These are phyloP conservation scores for Leucocoprinus birnbaumii DNA, from an alignment of 768 basidiomycete genomes.

Conservation along the genomic window DNA sequence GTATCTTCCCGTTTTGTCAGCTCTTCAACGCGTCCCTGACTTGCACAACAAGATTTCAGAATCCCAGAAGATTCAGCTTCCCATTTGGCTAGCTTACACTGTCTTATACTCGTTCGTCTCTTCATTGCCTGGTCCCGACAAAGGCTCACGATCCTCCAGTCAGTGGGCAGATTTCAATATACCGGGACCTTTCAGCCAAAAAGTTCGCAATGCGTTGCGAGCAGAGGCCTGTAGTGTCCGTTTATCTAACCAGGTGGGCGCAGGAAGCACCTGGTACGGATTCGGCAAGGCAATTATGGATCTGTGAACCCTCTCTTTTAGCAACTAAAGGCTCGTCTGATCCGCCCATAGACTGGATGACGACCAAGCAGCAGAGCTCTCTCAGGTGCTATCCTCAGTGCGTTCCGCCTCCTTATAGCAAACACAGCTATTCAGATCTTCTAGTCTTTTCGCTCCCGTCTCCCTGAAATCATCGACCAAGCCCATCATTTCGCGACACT, in stretches of 20 bases:
- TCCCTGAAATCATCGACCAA: conserved; percentile 81
- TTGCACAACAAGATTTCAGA: conserved; percentile 62
- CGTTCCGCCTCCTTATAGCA: conserved; percentile 13
- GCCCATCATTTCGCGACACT: conserved; percentile 84
- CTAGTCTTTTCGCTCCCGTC: conserved; percentile 74
- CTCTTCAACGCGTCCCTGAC: background rate
- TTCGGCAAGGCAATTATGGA: conserved; percentile 86
- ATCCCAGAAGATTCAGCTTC: conserved; percentile 74
- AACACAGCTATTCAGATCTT: conserved; percentile 4
- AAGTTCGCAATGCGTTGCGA: conserved; percentile 83
- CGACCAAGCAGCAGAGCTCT: conserved; percentile 67
- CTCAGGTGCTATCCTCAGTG: conserved; percentile 67
- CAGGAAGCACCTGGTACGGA: conserved; percentile 88
- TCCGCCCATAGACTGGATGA: conserved; percentile 62
- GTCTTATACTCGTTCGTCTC: conserved; percentile 70
- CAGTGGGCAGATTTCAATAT: conserved; percentile 90
- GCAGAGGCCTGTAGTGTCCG: conserved; percentile 87
- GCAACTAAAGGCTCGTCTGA: background rate
- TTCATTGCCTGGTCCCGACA: background rate
- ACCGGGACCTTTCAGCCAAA: conserved; percentile 69
- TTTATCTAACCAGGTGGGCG: conserved; percentile 79
- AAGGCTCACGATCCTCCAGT: conserved; percentile 31
- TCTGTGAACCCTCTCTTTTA: conserved; percentile 44
- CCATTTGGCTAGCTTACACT: conserved; percentile 89
- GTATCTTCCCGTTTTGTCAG: conserved; percentile 38